phyloP scores from a whole-genome alignment of 225 moss, liverwort and hornwort species.

The Ulota crispa region DNA sequence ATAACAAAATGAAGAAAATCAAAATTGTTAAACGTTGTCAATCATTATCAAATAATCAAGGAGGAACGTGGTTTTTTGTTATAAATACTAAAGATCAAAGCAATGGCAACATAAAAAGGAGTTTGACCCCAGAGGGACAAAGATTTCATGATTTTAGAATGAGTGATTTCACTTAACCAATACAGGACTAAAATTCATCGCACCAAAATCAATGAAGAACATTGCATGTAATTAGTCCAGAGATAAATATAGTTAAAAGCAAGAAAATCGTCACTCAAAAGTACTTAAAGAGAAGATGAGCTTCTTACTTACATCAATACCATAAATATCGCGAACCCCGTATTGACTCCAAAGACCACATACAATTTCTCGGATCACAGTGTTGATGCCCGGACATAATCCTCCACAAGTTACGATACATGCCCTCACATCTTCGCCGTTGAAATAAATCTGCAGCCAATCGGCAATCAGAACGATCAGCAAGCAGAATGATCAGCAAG shows the following conservation, averaged over 20 bases:
- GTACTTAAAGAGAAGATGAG: not conserved
- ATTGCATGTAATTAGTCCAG: not conserved
- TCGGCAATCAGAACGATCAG: not conserved
- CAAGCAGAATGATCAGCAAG: not conserved
- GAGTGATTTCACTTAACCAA: not conserved
- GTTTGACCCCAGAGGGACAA: rapidly evolving
- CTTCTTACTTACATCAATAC: constrained; percentile 52
- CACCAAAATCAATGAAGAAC: not conserved
- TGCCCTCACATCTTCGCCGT: constrained; percentile 64
- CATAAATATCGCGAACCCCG: constrained; percentile 63
- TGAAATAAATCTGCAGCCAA: constrained; percentile 54
- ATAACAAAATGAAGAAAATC: too few relatives aligned
- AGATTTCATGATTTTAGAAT: not conserved
- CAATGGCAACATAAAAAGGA: too few relatives aligned
- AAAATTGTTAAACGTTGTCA: too few relatives aligned
- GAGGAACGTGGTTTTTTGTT: too few relatives aligned
- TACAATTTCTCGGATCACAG: constrained; percentile 79
- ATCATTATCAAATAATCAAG: too few relatives aligned
- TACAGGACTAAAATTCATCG: not conserved
- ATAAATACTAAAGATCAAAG: not conserved
- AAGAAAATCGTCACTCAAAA: not conserved
- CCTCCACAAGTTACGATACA: constrained; percentile 86
- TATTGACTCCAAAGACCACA: constrained; percentile 69
- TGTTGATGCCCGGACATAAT: constrained; percentile 82
- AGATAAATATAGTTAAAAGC: not conserved